phyloP scores from a whole-genome alignment of 2,329 filamentous ascomycete genomes.

The Rhexocercosporidium sp. region DNA sequence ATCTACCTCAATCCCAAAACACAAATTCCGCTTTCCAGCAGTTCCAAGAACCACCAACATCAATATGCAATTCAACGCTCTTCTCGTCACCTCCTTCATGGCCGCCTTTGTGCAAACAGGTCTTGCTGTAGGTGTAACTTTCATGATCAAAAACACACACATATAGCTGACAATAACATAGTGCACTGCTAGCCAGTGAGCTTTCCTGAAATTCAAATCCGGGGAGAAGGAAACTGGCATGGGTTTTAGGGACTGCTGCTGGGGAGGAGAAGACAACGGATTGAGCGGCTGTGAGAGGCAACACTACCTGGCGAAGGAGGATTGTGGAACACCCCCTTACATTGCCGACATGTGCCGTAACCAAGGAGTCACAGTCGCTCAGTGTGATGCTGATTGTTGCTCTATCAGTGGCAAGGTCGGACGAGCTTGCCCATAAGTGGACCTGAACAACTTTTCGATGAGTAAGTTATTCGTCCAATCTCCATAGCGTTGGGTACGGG shows the following conservation, averaged over 20 bases:
- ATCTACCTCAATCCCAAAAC: background rate
- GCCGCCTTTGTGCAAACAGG: background rate
- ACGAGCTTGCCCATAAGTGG: background rate
- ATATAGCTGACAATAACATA: background rate
- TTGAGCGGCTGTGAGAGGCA: background rate
- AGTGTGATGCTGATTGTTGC: background rate
- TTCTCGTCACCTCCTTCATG: background rate
- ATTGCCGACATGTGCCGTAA: background rate
- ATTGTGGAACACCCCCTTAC: background rate
- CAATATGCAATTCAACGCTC: background rate
- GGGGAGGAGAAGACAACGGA: background rate
- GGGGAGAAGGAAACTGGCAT: background rate
- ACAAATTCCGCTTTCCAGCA: background rate
- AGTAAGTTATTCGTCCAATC: background rate
- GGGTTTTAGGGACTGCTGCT: background rate
- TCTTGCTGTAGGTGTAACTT: background rate
- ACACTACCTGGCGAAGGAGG: background rate
- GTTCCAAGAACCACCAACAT: background rate
- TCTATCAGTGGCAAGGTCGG: background rate
- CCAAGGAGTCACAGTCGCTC: background rate
- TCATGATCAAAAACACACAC: background rate
- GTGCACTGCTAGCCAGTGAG: background rate
- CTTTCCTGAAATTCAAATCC: background rate
- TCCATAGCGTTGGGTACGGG: too few relatives aligned
- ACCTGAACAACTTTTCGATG: background rate